Evolutionary conservation across 768 basidiomycete genomes (phyloP), one percentile per base, ranked within the genome.

Genomic region (Pleurotus giganteus): DNA sequence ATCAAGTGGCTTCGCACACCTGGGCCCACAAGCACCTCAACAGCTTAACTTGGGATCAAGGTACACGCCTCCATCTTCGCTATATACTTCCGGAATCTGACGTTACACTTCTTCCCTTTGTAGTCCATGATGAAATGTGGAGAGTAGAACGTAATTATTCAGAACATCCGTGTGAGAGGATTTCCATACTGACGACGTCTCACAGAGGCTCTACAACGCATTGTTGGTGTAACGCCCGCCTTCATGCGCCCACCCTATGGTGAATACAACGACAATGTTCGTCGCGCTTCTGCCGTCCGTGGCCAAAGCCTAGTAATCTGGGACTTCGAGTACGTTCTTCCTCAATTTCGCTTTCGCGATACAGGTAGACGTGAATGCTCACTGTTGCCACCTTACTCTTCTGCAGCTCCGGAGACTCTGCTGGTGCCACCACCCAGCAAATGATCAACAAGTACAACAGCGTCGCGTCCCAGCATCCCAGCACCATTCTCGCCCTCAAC

Each of bases 231-330:
- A 54, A 59, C 60, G 1, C 78, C 78, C 5, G 77, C 76, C 23
- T 74, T 79, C 55, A 75, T 77, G 75, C 72, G 78, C 27, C 78
- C 78, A 44, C 78, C 78, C 4, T 80, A 73, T 57, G 78, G 78
- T 8, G 72, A 63, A 59, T 77, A 75, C 65, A 79, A 81, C 58
- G 63, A 77, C 59, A 69, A 75, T n/a, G 78, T 79, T 12, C 70
- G 69, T 4, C 67, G 72, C 61, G 75, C 65, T 13, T 64, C 75
- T 1, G 57, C 46, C 23, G 52, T 66, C 8, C 64, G 68, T 42
- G 61, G 63, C n/a, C 70, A 74, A 57, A 62, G 44, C 19, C 47
- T 73, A 4, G 71, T 69, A 0, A 58, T 64, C 21, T 76, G 76
- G 70, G 69, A 72, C 53, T 64, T 71, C 17, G 71, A 71, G 72